These are phyloP conservation scores for Tolypocladium tundrense DNA, from an alignment of 2,329 filamentous ascomycete genomes.

Conservation along the genomic window DNA sequence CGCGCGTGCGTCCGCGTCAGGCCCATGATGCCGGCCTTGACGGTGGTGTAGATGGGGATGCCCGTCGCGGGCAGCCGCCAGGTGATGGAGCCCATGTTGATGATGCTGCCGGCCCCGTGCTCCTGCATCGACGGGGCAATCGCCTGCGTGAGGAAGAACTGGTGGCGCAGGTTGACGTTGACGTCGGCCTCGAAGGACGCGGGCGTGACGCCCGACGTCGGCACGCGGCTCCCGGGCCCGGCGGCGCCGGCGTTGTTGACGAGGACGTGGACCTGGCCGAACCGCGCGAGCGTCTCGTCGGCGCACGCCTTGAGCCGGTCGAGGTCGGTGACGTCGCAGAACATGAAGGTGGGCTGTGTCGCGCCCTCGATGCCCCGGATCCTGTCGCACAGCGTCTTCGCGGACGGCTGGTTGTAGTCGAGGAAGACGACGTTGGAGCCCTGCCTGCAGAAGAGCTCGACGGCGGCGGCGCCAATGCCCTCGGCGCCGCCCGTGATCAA, in stretches of 20 bases:
- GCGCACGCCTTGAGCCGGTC: slow-evolving; percentile 21
- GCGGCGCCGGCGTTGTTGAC: slow-evolving; percentile 67
- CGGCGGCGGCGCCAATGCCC: slow-evolving; percentile 34
- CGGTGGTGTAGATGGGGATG: slow-evolving; percentile 36
- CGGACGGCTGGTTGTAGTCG: slow-evolving; percentile 24
- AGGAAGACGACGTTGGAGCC: slow-evolving; percentile 34
- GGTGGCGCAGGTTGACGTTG: slow-evolving; percentile 32
- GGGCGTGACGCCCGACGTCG: slow-evolving; percentile 25
- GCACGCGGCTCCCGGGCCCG: slow-evolving; percentile 11
- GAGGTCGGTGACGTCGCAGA: slow-evolving; percentile 32
- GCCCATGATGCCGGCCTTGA: slow-evolving; percentile 44
- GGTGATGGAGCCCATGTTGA: slow-evolving; percentile 43
- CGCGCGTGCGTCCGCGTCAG: slow-evolving; percentile 44
- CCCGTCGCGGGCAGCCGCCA: slow-evolving; percentile 32
- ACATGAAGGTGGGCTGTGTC: slow-evolving; percentile 23
- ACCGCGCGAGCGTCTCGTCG: slow-evolving; percentile 16
- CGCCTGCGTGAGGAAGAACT: slow-evolving; percentile 62
- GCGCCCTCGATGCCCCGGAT: slow-evolving; percentile 7
- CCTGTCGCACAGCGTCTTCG: slow-evolving; percentile 17
- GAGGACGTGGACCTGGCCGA: slow-evolving; percentile 55
- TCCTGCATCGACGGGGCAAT: slow-evolving; percentile 48
- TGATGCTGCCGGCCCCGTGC: slow-evolving; percentile 33
- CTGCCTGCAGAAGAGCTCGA: slow-evolving; percentile 32
- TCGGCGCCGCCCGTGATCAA: slow-evolving; percentile 35
- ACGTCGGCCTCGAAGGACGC: slow-evolving; percentile 32